Evolutionary conservation across 2,329 filamentous ascomycete genomes (phyloP).

Genomic region (Cercospora berteroae): DNA sequence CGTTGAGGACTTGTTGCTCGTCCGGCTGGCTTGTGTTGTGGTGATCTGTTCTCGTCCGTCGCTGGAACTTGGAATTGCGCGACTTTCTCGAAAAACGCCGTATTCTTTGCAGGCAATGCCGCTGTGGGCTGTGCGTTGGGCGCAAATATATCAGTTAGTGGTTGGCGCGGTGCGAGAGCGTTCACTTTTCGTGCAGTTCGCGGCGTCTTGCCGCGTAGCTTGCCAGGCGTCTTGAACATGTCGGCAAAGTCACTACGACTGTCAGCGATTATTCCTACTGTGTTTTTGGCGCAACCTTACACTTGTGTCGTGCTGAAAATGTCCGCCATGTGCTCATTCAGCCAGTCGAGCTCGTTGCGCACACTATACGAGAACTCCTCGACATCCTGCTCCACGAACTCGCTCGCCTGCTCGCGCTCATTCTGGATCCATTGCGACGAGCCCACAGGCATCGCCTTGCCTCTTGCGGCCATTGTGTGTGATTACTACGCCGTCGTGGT

Average conservation of each 20-base stretch:
- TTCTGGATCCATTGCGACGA: constrained; percentile 70
- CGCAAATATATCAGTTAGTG: constrained; percentile 50
- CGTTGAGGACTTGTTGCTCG: constrained; percentile 37
- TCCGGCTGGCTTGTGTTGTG: constrained; percentile 28
- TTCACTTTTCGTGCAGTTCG: constrained; percentile 65
- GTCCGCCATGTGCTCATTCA: constrained; percentile 97
- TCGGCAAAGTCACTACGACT: constrained; percentile 78
- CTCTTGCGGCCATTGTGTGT: constrained; percentile 30
- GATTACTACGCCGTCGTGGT: constrained; percentile 16
- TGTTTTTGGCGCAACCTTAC: constrained; percentile 54
- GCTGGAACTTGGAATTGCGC: constrained; percentile 61
- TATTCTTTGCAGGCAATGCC: constrained; percentile 55
- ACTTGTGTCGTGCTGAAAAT: constrained; percentile 84
- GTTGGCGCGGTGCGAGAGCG: constrained; percentile 56
- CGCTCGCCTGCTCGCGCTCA: constrained; percentile 74
- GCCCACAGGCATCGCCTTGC: constrained; percentile 33
- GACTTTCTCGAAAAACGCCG: constrained; percentile 52
- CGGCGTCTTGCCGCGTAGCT: constrained; percentile 77
- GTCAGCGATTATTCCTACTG: constrained; percentile 30
- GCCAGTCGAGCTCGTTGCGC: constrained; percentile 92
- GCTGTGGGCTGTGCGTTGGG: constrained; percentile 46
- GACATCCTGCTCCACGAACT: constrained; percentile 75
- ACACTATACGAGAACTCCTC: constrained; percentile 93
- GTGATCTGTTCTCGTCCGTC: constrained; percentile 46
- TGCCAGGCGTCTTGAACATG: constrained; percentile 91